These are phyloP conservation scores for Pleomassaria siparia DNA, from an alignment of 2,329 filamentous ascomycete species.

Conservation along the genomic window DNA sequence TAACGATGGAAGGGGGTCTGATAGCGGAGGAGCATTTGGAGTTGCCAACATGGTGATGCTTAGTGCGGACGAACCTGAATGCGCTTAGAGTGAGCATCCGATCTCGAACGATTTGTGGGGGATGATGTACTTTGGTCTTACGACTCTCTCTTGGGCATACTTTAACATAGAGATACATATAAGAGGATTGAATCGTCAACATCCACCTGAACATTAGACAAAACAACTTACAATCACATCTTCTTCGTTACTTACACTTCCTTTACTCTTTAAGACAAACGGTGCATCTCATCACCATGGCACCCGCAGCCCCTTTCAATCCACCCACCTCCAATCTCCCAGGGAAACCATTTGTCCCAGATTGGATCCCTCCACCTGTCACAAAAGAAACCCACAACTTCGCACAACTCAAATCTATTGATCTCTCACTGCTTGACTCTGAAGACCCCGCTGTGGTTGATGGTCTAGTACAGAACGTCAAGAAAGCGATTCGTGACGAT, in stretches of 20 bases:
- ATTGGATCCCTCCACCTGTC: slow-evolving; percentile 44
- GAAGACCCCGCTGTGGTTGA: slow-evolving; percentile 43
- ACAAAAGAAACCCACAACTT: slow-evolving; percentile 49
- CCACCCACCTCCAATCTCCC: slow-evolving; percentile 22
- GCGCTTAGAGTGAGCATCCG: too few relatives aligned
- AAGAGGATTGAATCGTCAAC: too few relatives aligned
- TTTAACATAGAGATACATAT: too few relatives aligned
- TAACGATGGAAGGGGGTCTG: too few relatives aligned
- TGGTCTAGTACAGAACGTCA: slow-evolving; percentile 45
- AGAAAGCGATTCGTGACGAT: slow-evolving; percentile 36
- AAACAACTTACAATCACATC: background rate
- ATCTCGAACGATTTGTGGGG: background rate
- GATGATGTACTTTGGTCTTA: background rate
- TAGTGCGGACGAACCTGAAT: too few relatives aligned
- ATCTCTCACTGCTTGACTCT: slow-evolving; percentile 34
- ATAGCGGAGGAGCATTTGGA: too few relatives aligned
- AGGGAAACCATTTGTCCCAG: slow-evolving; percentile 22
- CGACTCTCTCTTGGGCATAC: background rate
- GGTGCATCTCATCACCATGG: slow-evolving; percentile 12
- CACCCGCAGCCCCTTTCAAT: slow-evolving; percentile 20
- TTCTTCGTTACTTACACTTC: too few relatives aligned
- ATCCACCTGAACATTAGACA: too few relatives aligned
- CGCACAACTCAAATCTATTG: slow-evolving; percentile 39
- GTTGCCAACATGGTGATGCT: too few relatives aligned
- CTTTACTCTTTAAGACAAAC: background rate